Percentiles rank a stretch among this genome's conserved stretches.
phyloP scores from a whole-genome alignment of 768 basidiomycete species.

The Tephrocybe sp. region DNA sequence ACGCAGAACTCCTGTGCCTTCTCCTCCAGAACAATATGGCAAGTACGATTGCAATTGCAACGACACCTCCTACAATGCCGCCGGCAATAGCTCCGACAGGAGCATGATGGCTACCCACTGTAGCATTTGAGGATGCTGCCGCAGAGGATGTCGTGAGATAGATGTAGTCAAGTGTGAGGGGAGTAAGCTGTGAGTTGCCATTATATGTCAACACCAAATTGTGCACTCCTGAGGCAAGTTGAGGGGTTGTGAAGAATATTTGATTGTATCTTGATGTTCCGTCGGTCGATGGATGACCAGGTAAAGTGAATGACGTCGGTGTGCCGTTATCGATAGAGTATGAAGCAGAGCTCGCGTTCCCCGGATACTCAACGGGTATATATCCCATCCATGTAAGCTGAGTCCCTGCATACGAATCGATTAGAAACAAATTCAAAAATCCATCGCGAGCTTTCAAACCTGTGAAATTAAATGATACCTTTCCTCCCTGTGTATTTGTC shows the following conservation, averaged over 20 bases:
- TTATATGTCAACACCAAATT: conserved; percentile 6
- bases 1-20: too few relatives aligned
- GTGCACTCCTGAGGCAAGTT: conserved; percentile 4
- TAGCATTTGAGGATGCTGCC: not conserved
- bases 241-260: conserved; percentile 9
- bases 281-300: not conserved
- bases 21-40: not conserved
- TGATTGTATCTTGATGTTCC: conserved; percentile 1
- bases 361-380: conserved; percentile 1
- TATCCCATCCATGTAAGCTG: conserved; percentile 8
- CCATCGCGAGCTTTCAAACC: not conserved
- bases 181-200: not conserved
- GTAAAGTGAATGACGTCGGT: conserved; percentile 1
- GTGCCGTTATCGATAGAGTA: conserved; percentile 8
- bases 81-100: conserved; percentile 18
- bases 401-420: not conserved
- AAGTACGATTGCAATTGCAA: not conserved
- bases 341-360: not conserved
- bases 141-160: conserved; percentile 18
- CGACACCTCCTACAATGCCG: conserved; percentile 16
- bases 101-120: conserved; percentile 4
- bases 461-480: not conserved
- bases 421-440: not conserved
- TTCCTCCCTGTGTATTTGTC: not conserved
- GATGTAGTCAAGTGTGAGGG: conserved; percentile 12